Conservation (phyloP, 228 moss, liverwort and hornwort genomes). For the Sphagnum magellanicum region DNA sequence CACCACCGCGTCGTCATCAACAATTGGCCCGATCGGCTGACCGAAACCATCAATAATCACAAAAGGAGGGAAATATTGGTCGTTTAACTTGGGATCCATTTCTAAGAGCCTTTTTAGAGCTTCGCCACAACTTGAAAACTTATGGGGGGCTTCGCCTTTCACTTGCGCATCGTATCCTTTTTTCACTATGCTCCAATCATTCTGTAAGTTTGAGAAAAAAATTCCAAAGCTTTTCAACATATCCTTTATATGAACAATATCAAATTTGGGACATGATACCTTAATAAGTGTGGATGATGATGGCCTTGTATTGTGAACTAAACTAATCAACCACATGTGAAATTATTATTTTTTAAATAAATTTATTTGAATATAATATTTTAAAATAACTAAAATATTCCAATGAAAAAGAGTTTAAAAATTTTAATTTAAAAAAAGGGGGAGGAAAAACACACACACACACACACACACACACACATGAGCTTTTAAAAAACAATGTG, state of each 20-base stretch:
- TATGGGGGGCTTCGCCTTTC: conserved; percentile 75
- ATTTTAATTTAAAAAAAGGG: background rate
- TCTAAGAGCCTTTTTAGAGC: conserved; percentile 62
- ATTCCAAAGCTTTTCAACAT: background rate
- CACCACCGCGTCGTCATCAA: conserved; percentile 84
- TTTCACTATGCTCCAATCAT: conserved; percentile 95
- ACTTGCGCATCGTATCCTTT: conserved; percentile 98
- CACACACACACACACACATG: background rate
- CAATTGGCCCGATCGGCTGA: conserved; percentile 70
- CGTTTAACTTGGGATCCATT: conserved; percentile 63
- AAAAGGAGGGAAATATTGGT: conserved; percentile 95
- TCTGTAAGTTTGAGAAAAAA: conserved; percentile 19
- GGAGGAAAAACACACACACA: background rate
- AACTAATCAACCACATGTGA: background rate
- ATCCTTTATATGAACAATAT: background rate
- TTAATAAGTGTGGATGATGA: background rate
- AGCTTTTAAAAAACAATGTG: background rate
- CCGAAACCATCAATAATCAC: conserved; percentile 73
- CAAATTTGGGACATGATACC: background rate
- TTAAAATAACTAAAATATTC: background rate
- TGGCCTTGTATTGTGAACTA: background rate
- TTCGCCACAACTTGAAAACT: conserved; percentile 53
- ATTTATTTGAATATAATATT: background rate
- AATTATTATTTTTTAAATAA: background rate
- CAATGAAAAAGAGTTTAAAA: background rate